Conservation (phyloP, 768 basidiomycete genomes). For the Leccinum rimulosum region DNA sequence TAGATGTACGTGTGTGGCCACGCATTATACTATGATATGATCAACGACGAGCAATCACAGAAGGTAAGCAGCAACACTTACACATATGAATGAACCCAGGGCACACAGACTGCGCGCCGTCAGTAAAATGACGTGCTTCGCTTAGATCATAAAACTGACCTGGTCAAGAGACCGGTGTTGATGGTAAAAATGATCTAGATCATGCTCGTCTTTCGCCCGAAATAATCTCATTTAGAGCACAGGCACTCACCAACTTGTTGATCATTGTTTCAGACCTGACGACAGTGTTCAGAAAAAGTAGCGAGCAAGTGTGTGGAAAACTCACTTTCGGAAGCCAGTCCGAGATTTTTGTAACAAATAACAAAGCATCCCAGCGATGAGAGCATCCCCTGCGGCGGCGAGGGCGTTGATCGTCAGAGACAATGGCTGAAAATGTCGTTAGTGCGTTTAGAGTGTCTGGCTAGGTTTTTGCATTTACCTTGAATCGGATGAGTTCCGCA, state of each 20-base stretch:
- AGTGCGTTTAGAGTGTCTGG: background rate
- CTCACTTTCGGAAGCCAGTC: slow-evolving; percentile 48
- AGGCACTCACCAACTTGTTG: slow-evolving; percentile 36
- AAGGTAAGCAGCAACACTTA: slow-evolving; percentile 13
- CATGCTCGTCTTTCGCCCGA: background rate
- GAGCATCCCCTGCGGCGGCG: slow-evolving; percentile 45
- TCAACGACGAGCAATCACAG: background rate
- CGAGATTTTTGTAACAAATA: slow-evolving; percentile 45
- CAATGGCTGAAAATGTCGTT: slow-evolving; percentile 25
- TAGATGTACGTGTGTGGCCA: slow-evolving; percentile 53
- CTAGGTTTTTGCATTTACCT: slow-evolving; percentile 28
- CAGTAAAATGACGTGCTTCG: background rate
- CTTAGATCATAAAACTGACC: slow-evolving; percentile 14
- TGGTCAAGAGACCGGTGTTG: slow-evolving; percentile 39
- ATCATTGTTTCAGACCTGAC: slow-evolving; percentile 48
- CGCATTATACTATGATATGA: slow-evolving; percentile 39
- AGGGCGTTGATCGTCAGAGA: slow-evolving; percentile 52
- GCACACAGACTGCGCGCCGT: slow-evolving; percentile 43
- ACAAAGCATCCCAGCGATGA: slow-evolving; percentile 49
- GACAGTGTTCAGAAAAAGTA: background rate
- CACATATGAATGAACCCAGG: slow-evolving; percentile 53
- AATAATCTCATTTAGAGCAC: background rate
- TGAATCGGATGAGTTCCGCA: slow-evolving; percentile 41
- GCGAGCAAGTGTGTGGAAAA: background rate
- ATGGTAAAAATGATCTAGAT: slow-evolving; percentile 51